phyloP scores from a whole-genome alignment of 106 monocot species.

The Dendrobium officinale region DNA sequence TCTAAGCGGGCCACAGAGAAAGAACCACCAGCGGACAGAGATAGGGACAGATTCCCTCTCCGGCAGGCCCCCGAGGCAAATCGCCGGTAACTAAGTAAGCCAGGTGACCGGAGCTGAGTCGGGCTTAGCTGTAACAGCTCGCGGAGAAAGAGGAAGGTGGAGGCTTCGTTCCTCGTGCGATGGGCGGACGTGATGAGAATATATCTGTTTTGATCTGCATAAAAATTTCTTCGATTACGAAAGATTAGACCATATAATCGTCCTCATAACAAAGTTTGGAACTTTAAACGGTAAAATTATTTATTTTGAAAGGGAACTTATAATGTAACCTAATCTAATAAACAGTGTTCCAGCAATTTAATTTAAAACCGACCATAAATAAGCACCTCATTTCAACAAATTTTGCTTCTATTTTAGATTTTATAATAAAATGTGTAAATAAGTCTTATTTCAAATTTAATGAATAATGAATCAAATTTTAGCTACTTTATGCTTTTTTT shows the following conservation, averaged over 20 bases:
- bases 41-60: not conserved
- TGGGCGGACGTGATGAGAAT: not conserved
- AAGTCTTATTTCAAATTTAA: no score
- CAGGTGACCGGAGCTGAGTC: not conserved
- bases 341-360: no score
- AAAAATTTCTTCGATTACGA: not conserved
- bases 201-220: constrained; percentile 1
- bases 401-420: no score
- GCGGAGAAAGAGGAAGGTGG: not conserved
- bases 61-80: not conserved
- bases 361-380: no score
- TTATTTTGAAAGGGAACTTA: no score
- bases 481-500: no score
- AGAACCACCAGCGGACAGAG: not conserved
- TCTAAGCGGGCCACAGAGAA: constrained; percentile 4
- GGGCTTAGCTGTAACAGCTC: not conserved
- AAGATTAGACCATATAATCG: not conserved
- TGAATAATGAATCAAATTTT: no score
- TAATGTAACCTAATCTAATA: no score
- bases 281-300: no score
- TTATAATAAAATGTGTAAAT: no score
- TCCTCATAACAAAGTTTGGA: no score
- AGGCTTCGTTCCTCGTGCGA: not conserved
- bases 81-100: constrained; percentile 1
- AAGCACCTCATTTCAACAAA: no score